Conservation (phyloP, 176 grass and related monocot species). For the Zea luxurians region DNA sequence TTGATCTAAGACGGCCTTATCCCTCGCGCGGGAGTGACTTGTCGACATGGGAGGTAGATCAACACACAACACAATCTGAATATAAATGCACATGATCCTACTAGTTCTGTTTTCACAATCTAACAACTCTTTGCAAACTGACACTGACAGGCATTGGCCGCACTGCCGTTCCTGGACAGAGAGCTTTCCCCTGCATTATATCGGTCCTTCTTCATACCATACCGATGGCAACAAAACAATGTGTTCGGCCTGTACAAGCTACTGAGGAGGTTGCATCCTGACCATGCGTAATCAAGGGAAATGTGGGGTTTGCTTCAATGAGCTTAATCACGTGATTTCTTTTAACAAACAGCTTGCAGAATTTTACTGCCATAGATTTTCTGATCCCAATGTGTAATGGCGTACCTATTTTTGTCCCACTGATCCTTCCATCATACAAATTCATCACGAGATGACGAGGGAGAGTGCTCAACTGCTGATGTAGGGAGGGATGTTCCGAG, state of each 20-base stretch:
- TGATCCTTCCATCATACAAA: background rate
- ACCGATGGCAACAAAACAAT: slow-evolving; percentile 84
- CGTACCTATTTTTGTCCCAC: background rate
- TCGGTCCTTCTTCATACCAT: slow-evolving; percentile 88
- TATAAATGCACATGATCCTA: background rate
- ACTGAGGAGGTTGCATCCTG: slow-evolving; percentile 48
- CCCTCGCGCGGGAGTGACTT: slow-evolving; percentile 79
- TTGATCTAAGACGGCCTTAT: slow-evolving; percentile 77
- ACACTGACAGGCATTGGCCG: slow-evolving; percentile 60
- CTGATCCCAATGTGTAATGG: background rate
- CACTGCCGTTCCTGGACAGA: slow-evolving; percentile 80
- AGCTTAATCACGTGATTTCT: background rate
- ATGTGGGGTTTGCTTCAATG: background rate
- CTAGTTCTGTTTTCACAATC: background rate
- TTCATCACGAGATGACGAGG: background rate
- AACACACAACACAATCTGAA: background rate
- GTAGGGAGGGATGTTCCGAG: background rate
- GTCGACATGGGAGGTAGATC: slow-evolving; percentile 85
- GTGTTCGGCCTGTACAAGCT: slow-evolving; percentile 92
- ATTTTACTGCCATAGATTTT: slow-evolving; percentile 16
- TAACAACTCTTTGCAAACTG: slow-evolving; percentile 13
- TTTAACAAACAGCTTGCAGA: background rate
- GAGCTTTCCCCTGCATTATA: slow-evolving; percentile 82
- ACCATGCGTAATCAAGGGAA: slow-evolving; percentile 14
- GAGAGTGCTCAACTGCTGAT: background rate